phyloP scores from a whole-genome alignment of 208 protist genomes.

The Trypanosoma cruzi region DNA sequence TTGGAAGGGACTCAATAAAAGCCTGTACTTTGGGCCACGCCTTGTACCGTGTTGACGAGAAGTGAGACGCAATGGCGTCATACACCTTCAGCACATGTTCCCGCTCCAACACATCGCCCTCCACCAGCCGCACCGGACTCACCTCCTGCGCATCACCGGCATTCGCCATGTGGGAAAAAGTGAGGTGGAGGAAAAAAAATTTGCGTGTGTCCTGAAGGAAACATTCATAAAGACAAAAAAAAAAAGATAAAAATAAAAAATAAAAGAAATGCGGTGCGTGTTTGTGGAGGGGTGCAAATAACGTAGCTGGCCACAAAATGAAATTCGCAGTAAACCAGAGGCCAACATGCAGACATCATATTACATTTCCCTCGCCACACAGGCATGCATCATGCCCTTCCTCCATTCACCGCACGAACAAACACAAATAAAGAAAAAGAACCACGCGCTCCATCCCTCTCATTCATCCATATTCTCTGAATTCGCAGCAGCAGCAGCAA shows the following conservation, averaged over 20 bases:
- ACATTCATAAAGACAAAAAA: background rate
- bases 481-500: too few relatives aligned
- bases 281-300: too few relatives aligned
- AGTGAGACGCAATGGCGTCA: constrained; percentile 82
- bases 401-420: background rate
- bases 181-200: background rate
- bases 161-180: constrained; percentile 9
- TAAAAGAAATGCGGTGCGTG: background rate
- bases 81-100: constrained; percentile 85
- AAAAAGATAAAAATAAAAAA: background rate
- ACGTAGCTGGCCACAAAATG: too few relatives aligned
- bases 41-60: constrained; percentile 89
- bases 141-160: background rate
- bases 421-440: background rate
- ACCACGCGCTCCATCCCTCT: too few relatives aligned
- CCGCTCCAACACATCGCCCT: constrained; percentile 49
- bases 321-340: too few relatives aligned
- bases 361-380: too few relatives aligned
- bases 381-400: too few relatives aligned
- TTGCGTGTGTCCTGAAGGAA: too few relatives aligned
- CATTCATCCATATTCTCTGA: too few relatives aligned
- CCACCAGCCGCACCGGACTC: constrained; percentile 7
- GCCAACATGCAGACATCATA: too few relatives aligned
- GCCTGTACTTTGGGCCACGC: constrained; percentile 75
- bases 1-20: constrained; percentile 70